Percentiles rank a stretch among this genome's conserved stretches.
Evolutionary conservation across 257 asterid species (phyloP).

Genomic region (Datura wrightii): DNA sequence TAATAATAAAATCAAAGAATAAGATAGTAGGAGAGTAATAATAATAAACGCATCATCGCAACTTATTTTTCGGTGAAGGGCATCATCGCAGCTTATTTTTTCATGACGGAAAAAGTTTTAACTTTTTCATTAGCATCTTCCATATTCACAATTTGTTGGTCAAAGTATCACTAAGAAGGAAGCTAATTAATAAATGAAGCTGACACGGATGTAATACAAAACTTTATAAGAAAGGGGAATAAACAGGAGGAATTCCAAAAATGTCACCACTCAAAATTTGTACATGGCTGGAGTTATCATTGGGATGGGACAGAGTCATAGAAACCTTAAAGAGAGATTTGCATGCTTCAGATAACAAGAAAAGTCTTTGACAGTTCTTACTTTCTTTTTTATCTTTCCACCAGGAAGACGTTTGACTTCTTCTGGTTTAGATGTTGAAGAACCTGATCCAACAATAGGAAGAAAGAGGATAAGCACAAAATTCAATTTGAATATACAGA

Average conservation of each 20-base stretch:
- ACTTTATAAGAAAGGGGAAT: not conserved
- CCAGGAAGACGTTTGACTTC: slow-evolving; percentile 97
- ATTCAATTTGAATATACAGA: not conserved
- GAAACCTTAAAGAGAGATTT: slow-evolving; percentile 19
- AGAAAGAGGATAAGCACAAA: slow-evolving; percentile 26
- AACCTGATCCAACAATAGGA: slow-evolving; percentile 57
- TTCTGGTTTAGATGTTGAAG: slow-evolving; percentile 78
- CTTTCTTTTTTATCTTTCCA: slow-evolving; percentile 96
- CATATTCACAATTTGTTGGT: not conserved
- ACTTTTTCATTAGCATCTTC: not conserved
- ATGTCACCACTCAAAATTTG: not conserved
- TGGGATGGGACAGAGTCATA: not conserved
- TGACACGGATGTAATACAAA: not conserved
- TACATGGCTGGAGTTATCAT: not conserved
- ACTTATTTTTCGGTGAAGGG: no score
- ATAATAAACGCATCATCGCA: not conserved
- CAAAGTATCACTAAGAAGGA: not conserved
- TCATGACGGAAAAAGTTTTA: not conserved
- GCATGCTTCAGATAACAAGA: not conserved
- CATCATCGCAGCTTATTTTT: not conserved
- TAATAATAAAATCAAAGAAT: no score
- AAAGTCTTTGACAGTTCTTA: slow-evolving; percentile 34
- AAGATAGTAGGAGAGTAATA: not conserved
- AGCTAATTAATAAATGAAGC: not conserved
- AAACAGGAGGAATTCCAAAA: not conserved